These are phyloP conservation scores for Proliferodiscus dingleyae DNA, from an alignment of 2,329 filamentous ascomycete species.

Conservation along the genomic window DNA sequence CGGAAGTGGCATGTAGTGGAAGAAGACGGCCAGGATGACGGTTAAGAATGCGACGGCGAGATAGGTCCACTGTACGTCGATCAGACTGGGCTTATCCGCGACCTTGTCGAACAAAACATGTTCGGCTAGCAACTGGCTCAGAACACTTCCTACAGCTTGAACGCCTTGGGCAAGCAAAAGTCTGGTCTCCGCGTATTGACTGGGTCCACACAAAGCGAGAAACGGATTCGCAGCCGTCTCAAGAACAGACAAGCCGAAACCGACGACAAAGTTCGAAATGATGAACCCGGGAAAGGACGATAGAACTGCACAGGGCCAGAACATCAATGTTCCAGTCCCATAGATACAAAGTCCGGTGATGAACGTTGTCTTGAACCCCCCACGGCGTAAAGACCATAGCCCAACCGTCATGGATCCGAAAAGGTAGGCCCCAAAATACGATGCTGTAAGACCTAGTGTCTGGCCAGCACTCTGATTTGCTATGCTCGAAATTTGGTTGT, in stretches of 20 bases:
- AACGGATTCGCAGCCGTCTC: conserved; percentile 81
- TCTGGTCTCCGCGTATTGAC: conserved; percentile 67
- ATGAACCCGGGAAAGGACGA: conserved; percentile 74
- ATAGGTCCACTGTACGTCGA: conserved; percentile 81
- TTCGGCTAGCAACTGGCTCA: conserved; percentile 68
- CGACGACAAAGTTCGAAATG: conserved; percentile 68
- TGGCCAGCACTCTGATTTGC: conserved; percentile 53
- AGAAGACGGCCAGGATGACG: conserved; percentile 62
- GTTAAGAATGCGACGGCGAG: conserved; percentile 74
- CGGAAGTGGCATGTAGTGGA: conserved; percentile 63
- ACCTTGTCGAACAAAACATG: conserved; percentile 67
- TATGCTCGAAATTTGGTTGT: conserved; percentile 61
- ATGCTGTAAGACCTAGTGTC: conserved; percentile 61
- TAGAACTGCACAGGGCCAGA: conserved; percentile 76
- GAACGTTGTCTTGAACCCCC: conserved; percentile 75
- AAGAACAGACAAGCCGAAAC: conserved; percentile 69
- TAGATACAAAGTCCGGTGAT: conserved; percentile 74
- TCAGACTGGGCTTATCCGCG: conserved; percentile 46
- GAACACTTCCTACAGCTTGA: conserved; percentile 68
- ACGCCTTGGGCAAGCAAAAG: conserved; percentile 72
- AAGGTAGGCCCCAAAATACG: conserved; percentile 70
- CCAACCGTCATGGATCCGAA: conserved; percentile 66
- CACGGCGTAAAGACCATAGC: conserved; percentile 62
- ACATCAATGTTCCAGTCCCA: conserved; percentile 73
- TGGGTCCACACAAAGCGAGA: conserved; percentile 65